These are phyloP conservation scores for Clitoria ternatea DNA, from an alignment of 306 rosid genomes.

Conservation along the genomic window DNA sequence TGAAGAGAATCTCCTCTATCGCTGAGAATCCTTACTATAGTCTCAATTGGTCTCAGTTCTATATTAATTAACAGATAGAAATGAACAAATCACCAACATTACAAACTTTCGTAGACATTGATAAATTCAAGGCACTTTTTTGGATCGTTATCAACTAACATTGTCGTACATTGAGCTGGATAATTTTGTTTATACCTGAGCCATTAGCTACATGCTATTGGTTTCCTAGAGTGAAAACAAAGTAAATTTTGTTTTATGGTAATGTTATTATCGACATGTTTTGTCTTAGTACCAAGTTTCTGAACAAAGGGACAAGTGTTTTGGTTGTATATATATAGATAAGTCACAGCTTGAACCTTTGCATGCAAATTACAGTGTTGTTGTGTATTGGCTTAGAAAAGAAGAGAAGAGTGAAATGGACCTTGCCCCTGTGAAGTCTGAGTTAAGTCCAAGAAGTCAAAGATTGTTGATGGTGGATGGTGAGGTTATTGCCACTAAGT, in stretches of 20 bases:
- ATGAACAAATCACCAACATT: background rate
- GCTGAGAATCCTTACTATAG: background rate
- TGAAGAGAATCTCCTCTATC: background rate
- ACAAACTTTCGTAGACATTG: constrained; percentile 9
- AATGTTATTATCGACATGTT: constrained; percentile 43
- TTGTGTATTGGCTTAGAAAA: background rate
- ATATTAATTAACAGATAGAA: background rate
- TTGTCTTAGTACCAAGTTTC: constrained; percentile 15
- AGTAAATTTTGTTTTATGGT: constrained; percentile 33
- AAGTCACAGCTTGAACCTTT: background rate
- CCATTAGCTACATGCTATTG: background rate
- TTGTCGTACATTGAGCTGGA: background rate
- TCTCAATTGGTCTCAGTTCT: constrained; percentile 1
- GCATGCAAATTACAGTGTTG: constrained; percentile 17
- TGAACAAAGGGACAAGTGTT: constrained; percentile 18
- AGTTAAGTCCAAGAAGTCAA: constrained; percentile 29
- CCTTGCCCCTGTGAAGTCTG: constrained; percentile 37
- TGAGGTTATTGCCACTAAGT: constrained; percentile 28
- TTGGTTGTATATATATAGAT: constrained; percentile 9
- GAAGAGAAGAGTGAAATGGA: constrained; percentile 37
- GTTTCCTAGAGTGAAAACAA: constrained; percentile 26
- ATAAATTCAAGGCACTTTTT: constrained; percentile 7
- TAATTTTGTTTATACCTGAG: constrained; percentile 17
- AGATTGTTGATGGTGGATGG: constrained; percentile 39
- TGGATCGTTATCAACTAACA: background rate